Conservation (phyloP, 1,284 basidiomycete species). For the Sporisorium reilianum region DNA sequence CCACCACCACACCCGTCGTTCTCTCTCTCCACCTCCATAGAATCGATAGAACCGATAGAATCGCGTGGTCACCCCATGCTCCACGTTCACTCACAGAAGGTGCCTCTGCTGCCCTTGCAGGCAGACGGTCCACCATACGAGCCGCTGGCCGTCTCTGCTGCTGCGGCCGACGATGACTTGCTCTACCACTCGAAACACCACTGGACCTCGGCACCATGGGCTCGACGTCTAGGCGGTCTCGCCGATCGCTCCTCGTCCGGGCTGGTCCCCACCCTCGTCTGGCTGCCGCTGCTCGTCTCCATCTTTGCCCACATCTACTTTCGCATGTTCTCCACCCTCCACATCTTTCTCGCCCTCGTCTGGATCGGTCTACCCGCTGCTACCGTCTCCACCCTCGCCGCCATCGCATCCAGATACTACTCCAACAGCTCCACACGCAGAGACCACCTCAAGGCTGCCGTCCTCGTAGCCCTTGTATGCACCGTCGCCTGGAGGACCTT, state of each 20-base stretch:
- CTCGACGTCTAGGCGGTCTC: slow-evolving; percentile 18
- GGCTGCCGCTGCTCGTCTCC: slow-evolving; percentile 20
- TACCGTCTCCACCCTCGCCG: slow-evolving; percentile 10
- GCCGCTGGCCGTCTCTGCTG: background rate
- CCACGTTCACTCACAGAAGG: slow-evolving; percentile 20
- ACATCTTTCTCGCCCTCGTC: slow-evolving; percentile 33
- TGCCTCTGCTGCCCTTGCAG: slow-evolving; percentile 36
- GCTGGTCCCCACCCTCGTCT: slow-evolving; percentile 24
- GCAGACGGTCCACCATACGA: slow-evolving; percentile 7
- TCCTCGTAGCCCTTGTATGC: slow-evolving; percentile 15
- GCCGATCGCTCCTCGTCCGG: slow-evolving; percentile 19
- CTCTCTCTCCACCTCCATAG: background rate
- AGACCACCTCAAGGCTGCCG: slow-evolving; percentile 22
- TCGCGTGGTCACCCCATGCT: slow-evolving; percentile 14
- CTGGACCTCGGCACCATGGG: slow-evolving; percentile 25
- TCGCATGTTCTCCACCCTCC: slow-evolving; percentile 33
- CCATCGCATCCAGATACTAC: slow-evolving; percentile 1
- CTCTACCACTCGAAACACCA: slow-evolving; percentile 18
- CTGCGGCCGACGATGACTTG: slow-evolving; percentile 6
- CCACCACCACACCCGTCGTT: background rate
- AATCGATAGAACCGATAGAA: too few species aligned
- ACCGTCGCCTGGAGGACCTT: slow-evolving; percentile 28
- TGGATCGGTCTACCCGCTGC: slow-evolving; percentile 32
- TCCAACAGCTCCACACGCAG: background rate
- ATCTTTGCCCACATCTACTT: slow-evolving; percentile 37